phyloP scores from a whole-genome alignment of 176 grass and related monocot species.

The Miscanthus lutarioriparius region DNA sequence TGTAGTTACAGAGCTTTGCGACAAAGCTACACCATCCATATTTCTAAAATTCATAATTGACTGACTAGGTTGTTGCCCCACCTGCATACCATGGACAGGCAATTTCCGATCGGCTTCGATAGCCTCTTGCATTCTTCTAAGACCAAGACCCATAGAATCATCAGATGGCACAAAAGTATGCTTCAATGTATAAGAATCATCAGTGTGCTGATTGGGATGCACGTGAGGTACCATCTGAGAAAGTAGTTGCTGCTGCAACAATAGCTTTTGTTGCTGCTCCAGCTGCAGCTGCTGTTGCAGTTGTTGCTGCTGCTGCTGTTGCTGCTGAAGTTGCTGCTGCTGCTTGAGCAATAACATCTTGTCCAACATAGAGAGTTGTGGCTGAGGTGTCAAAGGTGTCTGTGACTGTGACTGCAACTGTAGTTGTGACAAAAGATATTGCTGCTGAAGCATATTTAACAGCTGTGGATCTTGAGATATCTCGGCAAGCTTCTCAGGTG shows the following conservation, averaged over 20 bases:
- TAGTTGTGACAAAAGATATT: slow-evolving; percentile 81
- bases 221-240: slow-evolving; percentile 52
- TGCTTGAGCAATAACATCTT: slow-evolving; percentile 89
- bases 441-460: slow-evolving; percentile 74
- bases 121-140: slow-evolving; percentile 59
- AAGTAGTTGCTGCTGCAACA: slow-evolving; percentile 74
- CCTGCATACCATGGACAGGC: slow-evolving; percentile 30
- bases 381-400: slow-evolving; percentile 51
- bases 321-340: slow-evolving; percentile 63
- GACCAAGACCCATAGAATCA: slow-evolving; percentile 49
- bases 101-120: slow-evolving; percentile 51
- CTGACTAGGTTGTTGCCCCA: slow-evolving; percentile 45
- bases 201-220: slow-evolving; percentile 52
- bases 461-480: slow-evolving; percentile 85
- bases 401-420: slow-evolving; percentile 81
- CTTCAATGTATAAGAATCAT: slow-evolving; percentile 49
- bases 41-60: slow-evolving; percentile 44
- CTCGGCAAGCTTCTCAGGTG: slow-evolving; percentile 65
- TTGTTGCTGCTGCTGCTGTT: slow-evolving; percentile 61
- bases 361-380: slow-evolving; percentile 85
- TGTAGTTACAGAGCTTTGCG: slow-evolving; percentile 40
- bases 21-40: slow-evolving; percentile 37
- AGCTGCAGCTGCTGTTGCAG: slow-evolving; percentile 55
- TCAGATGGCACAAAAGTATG: slow-evolving; percentile 40
- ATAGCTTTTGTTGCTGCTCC: slow-evolving; percentile 64